Conservation (phyloP, 768 basidiomycete genomes). For the Lactifluus hygrophoroides region DNA sequence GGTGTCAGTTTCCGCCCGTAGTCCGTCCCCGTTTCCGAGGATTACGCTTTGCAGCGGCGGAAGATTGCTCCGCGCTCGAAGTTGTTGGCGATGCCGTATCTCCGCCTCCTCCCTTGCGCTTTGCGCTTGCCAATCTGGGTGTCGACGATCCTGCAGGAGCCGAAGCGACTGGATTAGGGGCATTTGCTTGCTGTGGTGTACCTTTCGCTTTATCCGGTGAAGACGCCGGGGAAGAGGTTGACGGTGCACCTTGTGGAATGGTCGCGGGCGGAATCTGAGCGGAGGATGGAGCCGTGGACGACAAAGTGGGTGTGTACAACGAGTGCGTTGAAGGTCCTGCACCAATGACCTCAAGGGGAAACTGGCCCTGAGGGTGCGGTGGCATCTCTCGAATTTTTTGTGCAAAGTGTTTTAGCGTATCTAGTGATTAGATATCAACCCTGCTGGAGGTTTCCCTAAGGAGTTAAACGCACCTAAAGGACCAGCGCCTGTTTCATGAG, state of each 20-base stretch:
- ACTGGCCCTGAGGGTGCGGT: constrained; percentile 13
- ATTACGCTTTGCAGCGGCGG: constrained; percentile 39
- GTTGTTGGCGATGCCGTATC: constrained; percentile 45
- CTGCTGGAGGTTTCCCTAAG: constrained; percentile 8
- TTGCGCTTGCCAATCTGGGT: constrained; percentile 24
- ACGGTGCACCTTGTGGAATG: constrained; percentile 24
- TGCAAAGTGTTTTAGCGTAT: constrained; percentile 36
- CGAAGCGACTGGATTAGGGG: constrained; percentile 15
- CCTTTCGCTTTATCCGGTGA: constrained; percentile 18
- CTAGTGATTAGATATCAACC: constrained; percentile 23
- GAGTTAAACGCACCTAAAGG: constrained; percentile 50
- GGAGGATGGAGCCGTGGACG: constrained; percentile 15
- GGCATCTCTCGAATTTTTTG: constrained; percentile 29
- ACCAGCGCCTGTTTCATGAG: constrained; percentile 45
- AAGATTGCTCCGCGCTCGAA: constrained; percentile 35
- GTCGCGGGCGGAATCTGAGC: constrained; percentile 33
- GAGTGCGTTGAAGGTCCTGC: constrained; percentile 17
- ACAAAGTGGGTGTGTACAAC: constrained; percentile 11
- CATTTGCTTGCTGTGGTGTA: constrained; percentile 19
- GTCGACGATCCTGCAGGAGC: constrained; percentile 22
- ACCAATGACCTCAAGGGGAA: constrained; percentile 11
- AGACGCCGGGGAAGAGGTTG: constrained; percentile 7
- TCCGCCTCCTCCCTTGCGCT: constrained; percentile 28
- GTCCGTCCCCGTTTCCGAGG: constrained; percentile 50
- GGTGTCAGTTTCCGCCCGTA: constrained; percentile 35